phyloP scores from a whole-genome alignment of 768 basidiomycete species.

The Tylopilus sp. region DNA sequence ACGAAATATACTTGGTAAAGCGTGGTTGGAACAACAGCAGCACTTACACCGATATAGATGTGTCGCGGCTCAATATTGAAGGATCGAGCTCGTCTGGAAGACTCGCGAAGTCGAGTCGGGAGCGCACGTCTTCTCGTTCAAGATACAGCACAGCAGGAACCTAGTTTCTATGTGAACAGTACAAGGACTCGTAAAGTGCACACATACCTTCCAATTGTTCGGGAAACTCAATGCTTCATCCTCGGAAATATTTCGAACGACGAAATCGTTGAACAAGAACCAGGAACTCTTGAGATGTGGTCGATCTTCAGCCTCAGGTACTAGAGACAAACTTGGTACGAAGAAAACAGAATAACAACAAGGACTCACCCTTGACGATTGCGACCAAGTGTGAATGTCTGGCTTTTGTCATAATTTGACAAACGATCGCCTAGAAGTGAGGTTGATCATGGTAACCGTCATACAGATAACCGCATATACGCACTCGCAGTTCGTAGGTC shows the following conservation, averaged over 20 bases:
- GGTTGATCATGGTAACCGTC: not conserved
- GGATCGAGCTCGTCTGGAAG: conserved; percentile 69
- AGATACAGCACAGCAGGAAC: conserved; percentile 89
- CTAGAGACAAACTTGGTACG: conserved; percentile 33
- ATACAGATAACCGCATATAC: conserved; percentile 22
- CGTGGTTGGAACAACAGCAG: not conserved
- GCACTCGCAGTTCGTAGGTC: conserved; percentile 71
- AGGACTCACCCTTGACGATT: conserved; percentile 66
- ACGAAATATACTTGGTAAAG: not conserved
- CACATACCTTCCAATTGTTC: conserved; percentile 86
- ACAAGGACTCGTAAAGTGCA: not conserved
- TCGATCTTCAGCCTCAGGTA: conserved; percentile 61
- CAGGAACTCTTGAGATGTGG: conserved; percentile 54
- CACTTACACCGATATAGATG: conserved; percentile 79
- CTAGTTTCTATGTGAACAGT: conserved; percentile 36
- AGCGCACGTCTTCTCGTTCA: conserved; percentile 64
- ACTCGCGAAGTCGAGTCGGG: conserved; percentile 56
- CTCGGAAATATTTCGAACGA: conserved; percentile 80
- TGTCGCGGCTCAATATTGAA: conserved; percentile 77
- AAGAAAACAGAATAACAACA: not conserved
- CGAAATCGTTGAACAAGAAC: conserved; percentile 97
- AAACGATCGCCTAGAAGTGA: conserved; percentile 65
- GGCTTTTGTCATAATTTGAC: conserved; percentile 71
- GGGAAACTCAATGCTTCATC: conserved; percentile 86
- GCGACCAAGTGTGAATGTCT: conserved; percentile 83